Conservation (phyloP, 345 rosid species). For the Syzygium aromaticum region DNA sequence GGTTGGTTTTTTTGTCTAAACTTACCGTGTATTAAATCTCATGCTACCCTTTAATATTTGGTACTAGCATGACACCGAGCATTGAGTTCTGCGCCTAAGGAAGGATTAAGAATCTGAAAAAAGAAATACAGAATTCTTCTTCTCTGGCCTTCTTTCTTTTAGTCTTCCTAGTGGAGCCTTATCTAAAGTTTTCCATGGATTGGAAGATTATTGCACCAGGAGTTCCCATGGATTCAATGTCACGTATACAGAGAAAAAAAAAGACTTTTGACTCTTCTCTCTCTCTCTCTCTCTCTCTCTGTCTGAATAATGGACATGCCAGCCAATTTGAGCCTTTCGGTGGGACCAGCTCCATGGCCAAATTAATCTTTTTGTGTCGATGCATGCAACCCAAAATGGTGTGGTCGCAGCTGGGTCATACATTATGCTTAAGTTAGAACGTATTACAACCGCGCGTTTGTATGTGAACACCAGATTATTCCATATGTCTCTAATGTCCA, state of each 20-base stretch:
- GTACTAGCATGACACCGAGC: not conserved
- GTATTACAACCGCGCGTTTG: not conserved
- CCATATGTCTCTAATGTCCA: not conserved
- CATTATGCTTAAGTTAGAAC: not conserved
- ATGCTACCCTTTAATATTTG: not conserved
- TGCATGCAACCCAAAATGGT: not conserved
- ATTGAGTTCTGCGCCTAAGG: not conserved
- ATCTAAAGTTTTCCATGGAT: not conserved
- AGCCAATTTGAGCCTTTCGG: not conserved
- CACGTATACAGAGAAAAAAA: not conserved
- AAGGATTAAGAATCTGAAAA: not conserved
- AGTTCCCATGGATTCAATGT: not conserved
- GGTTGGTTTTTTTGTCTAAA: not conserved
- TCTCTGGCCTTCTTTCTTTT: not conserved
- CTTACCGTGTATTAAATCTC: not conserved
- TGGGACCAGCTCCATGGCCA: not conserved
- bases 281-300: not conserved
- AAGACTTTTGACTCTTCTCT: not conserved
- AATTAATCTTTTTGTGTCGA: not conserved
- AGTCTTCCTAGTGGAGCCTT: not conserved
- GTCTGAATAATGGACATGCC: not conserved
- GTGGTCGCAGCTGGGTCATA: not conserved
- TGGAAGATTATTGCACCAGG: not conserved
- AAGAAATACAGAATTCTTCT: not conserved
- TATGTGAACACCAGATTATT: not conserved